These are phyloP conservation scores for Panus rudis DNA, from an alignment of 768 basidiomycete species.

Conservation along the genomic window DNA sequence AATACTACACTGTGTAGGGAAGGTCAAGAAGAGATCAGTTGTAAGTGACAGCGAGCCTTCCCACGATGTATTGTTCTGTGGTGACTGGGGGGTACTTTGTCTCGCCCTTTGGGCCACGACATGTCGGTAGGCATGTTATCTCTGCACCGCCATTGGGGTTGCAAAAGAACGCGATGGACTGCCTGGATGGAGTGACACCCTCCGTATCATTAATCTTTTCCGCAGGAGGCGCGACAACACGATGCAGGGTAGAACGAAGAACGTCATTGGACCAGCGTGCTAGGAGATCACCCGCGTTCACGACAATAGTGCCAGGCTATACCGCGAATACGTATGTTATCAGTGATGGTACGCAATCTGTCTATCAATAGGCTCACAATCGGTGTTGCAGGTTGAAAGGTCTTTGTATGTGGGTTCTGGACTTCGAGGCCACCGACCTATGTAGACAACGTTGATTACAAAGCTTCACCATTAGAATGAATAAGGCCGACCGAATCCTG, in stretches of 20 bases:
- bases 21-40: no score
- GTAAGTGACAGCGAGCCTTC: constrained; percentile 37
- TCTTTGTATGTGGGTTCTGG: constrained; percentile 68
- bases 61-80: constrained; percentile 72
- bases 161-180: constrained; percentile 85
- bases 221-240: constrained; percentile 68
- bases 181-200: constrained; percentile 55
- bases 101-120: constrained; percentile 39
- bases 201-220: constrained; percentile 41
- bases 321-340: constrained; percentile 1
- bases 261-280: constrained; percentile 81
- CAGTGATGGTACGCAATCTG: not conserved
- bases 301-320: constrained; percentile 74
- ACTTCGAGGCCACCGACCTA: constrained; percentile 79
- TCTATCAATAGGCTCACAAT: constrained; percentile 43
- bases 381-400: constrained; percentile 66
- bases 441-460: not conserved
- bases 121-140: constrained; percentile 68
- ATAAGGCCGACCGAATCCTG: constrained; percentile 52
- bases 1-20: no score
- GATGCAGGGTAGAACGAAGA: constrained; percentile 73
- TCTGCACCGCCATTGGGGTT: constrained; percentile 67
- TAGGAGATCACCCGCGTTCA: constrained; percentile 78
- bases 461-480: constrained; percentile 3
- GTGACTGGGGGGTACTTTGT: constrained; percentile 66